phyloP scores from a whole-genome alignment of 2,329 filamentous ascomycete genomes.

The Colletotrichum magnum region DNA sequence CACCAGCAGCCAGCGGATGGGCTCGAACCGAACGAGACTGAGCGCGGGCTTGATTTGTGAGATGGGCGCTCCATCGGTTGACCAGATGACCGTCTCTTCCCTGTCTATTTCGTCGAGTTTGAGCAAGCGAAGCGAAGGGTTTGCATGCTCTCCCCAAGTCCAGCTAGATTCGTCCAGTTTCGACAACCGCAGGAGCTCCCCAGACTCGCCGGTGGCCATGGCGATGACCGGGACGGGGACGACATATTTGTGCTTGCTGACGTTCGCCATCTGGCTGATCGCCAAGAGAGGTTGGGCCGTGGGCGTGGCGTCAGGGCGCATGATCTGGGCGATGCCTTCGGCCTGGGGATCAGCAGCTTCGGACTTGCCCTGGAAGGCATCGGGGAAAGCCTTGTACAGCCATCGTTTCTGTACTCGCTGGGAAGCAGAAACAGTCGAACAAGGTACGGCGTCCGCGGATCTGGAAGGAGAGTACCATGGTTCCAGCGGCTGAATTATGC shows the following conservation, averaged over 20 bases:
- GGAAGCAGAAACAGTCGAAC: constrained; percentile 22
- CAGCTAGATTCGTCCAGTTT: constrained; percentile 65
- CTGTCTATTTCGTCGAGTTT: constrained; percentile 56
- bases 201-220: constrained; percentile 68
- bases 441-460: constrained; percentile 19
- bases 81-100: constrained; percentile 68
- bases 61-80: constrained; percentile 64
- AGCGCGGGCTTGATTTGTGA: constrained; percentile 65
- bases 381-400: constrained; percentile 66
- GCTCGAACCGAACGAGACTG: constrained; percentile 52
- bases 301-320: constrained; percentile 45
- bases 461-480: constrained; percentile 25
- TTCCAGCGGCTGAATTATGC: constrained; percentile 28
- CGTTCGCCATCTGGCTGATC: constrained; percentile 67
- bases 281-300: constrained; percentile 60
- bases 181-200: constrained; percentile 70
- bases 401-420: constrained; percentile 58
- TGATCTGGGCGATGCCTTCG: constrained; percentile 53
- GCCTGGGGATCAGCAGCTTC: constrained; percentile 50
- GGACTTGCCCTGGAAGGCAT: constrained; percentile 59
- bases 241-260: constrained; percentile 47
- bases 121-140: constrained; percentile 62
- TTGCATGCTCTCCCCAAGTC: constrained; percentile 66
- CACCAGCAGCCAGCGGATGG: constrained; percentile 66
- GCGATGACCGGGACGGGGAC: constrained; percentile 56